Percentiles rank a stretch among this genome's conserved stretches.
Evolutionary conservation across 148 eudicot genomes (phyloP).

Genomic region (Camellia lanceoleosa): DNA sequence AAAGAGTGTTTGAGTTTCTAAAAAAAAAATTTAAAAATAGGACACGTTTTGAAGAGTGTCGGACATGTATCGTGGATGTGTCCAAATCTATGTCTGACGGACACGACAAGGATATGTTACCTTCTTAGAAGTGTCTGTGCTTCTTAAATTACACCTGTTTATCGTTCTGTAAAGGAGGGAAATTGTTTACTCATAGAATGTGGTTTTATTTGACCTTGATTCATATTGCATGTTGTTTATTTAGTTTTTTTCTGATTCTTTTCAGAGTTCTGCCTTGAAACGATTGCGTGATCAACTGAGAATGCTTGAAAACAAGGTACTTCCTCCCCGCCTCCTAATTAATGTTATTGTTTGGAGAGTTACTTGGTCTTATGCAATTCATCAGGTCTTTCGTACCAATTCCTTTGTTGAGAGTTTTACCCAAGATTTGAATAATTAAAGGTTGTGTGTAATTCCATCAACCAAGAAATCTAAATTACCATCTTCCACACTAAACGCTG

Average conservation of each 20-base stretch:
- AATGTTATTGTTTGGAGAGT: background rate
- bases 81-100: too few species aligned
- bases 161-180: background rate
- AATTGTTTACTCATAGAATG: background rate
- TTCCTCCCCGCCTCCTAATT: background rate
- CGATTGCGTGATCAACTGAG: constrained; percentile 68
- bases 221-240: constrained; percentile 1
- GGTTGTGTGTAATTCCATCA: background rate
- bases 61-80: too few species aligned
- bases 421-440: background rate
- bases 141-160: too few species aligned
- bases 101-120: too few species aligned
- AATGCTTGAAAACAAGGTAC: constrained; percentile 76
- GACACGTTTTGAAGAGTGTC: too few species aligned
- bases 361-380: background rate
- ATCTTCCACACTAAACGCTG: background rate
- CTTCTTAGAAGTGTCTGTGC: too few species aligned
- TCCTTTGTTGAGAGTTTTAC: background rate
- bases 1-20: too few species aligned
- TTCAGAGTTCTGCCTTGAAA: constrained; percentile 74
- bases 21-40: too few species aligned
- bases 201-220: background rate
- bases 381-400: background rate
- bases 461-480: background rate
- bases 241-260: constrained; percentile 5